Conservation (phyloP, 73 alveolate species). For the Symbiodinium natans region DNA sequence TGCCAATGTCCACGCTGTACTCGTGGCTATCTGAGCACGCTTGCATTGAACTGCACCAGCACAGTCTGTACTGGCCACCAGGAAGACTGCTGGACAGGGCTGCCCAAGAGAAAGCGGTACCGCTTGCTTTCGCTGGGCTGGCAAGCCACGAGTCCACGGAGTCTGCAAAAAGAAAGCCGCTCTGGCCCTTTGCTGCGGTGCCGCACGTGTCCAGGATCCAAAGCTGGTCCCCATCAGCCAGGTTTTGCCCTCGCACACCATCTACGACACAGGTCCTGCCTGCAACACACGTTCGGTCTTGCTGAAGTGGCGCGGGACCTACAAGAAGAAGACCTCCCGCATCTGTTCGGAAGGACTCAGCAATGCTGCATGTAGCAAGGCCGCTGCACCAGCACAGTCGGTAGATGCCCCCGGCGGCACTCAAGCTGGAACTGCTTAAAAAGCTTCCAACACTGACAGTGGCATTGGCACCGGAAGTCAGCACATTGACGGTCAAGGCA, state of each 20-base stretch:
- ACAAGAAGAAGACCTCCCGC: background rate
- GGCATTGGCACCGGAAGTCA: background rate
- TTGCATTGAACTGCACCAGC: background rate
- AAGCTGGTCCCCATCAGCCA: slow-evolving; percentile 6
- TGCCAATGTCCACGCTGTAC: slow-evolving; percentile 6
- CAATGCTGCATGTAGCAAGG: background rate
- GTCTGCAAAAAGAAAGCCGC: background rate
- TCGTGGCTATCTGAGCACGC: background rate
- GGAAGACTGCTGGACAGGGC: background rate
- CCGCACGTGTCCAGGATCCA: slow-evolving; percentile 18
- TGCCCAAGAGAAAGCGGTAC: slow-evolving; percentile 19
- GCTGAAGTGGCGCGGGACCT: background rate
- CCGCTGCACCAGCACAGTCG: slow-evolving; percentile 6
- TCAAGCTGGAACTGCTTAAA: background rate
- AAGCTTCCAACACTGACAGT: background rate
- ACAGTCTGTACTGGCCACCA: background rate
- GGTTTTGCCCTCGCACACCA: background rate
- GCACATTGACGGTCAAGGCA: background rate
- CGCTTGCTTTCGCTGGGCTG: slow-evolving; percentile 14
- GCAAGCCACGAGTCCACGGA: slow-evolving; percentile 21
- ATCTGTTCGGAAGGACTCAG: background rate
- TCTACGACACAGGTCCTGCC: background rate
- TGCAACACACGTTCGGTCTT: background rate
- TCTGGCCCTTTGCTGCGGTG: background rate
- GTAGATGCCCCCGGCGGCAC: background rate